phyloP scores from a whole-genome alignment of 495 filamentous ascomycete species.

The Wilcoxina mikolae region DNA sequence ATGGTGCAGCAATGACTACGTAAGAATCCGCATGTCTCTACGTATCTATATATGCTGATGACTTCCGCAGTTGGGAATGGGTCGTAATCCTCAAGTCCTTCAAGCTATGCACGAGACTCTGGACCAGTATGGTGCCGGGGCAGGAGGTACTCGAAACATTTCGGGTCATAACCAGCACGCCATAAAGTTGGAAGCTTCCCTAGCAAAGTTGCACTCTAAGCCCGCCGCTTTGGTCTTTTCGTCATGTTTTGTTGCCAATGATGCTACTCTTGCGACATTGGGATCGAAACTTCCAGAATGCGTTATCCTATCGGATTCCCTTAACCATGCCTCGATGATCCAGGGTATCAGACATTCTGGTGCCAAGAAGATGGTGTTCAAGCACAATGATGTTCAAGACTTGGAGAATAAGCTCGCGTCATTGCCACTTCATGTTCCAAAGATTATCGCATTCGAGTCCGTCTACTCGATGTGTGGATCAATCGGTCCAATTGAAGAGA shows the following conservation, averaged over 20 bases:
- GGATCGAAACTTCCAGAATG: slow-evolving; percentile 93
- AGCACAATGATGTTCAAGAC: slow-evolving; percentile 86
- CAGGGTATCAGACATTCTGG: slow-evolving; percentile 96
- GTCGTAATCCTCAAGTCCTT: slow-evolving; percentile 72
- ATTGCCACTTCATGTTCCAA: slow-evolving; percentile 67
- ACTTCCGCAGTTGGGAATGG: slow-evolving; percentile 58
- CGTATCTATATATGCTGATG: neutral
- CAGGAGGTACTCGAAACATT: slow-evolving; percentile 91
- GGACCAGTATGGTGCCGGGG: slow-evolving; percentile 87
- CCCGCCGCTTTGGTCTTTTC: slow-evolving; percentile 86
- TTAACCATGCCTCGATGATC: slow-evolving; percentile 99
- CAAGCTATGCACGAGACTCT: slow-evolving; percentile 87
- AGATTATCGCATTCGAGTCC: slow-evolving; percentile 97
- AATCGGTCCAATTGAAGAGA: slow-evolving; percentile 85
- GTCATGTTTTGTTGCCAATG: slow-evolving; percentile 95
- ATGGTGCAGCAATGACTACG: slow-evolving; percentile 98
- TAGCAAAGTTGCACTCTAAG: slow-evolving; percentile 80
- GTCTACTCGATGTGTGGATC: slow-evolving; percentile 99
- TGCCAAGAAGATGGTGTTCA: slow-evolving; percentile 93
- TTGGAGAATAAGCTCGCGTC: slow-evolving; percentile 82
- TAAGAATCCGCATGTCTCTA: neutral
- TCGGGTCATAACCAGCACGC: slow-evolving; percentile 96
- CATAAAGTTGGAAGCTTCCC: slow-evolving; percentile 61
- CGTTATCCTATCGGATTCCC: slow-evolving; percentile 84
- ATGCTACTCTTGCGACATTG: slow-evolving; percentile 89